phyloP scores from a whole-genome alignment of 2,329 filamentous ascomycete species.

The Aureobasidium sp. region DNA sequence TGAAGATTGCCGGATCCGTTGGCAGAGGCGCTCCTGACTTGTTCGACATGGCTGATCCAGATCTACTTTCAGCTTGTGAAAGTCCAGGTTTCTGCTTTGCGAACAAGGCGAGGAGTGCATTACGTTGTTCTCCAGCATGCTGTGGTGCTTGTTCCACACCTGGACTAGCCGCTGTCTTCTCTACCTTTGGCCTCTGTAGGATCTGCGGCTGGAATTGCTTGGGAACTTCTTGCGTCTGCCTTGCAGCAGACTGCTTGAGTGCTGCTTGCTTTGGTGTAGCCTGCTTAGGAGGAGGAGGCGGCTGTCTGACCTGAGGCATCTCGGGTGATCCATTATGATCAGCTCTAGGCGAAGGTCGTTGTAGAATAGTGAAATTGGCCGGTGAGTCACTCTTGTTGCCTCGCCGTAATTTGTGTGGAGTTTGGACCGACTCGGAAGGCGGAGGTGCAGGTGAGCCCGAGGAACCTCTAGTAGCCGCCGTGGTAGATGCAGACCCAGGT shows the following conservation, averaged over 20 bases:
- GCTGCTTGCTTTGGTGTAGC: conserved; percentile 12
- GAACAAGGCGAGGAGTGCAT: conserved; percentile 17
- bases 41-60: conserved; percentile 3
- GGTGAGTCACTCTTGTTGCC: conserved; percentile 15
- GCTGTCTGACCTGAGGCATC: not conserved
- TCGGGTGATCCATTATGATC: conserved; percentile 15
- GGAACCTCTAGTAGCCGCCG: not conserved
- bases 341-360: conserved; percentile 14
- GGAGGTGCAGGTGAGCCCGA: conserved; percentile 17
- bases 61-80: conserved; percentile 7
- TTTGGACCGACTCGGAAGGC: conserved; percentile 13
- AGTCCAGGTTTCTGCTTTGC: conserved; percentile 11
- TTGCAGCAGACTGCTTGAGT: conserved; percentile 1
- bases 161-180: not conserved
- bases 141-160: not conserved
- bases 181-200: conserved; percentile 22
- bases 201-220: conserved; percentile 25
- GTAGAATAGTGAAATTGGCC: conserved; percentile 17
- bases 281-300: conserved; percentile 12
- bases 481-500: conserved; percentile 10
- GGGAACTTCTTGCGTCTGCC: conserved; percentile 18
- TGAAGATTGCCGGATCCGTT: conserved; percentile 8
- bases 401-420: conserved; percentile 13
- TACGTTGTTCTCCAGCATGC: conserved; percentile 4
- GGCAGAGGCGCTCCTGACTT: conserved; percentile 2